These are phyloP conservation scores for Alternaria sp. DNA, from an alignment of 2,329 filamentous ascomycete species.

Conservation along the genomic window DNA sequence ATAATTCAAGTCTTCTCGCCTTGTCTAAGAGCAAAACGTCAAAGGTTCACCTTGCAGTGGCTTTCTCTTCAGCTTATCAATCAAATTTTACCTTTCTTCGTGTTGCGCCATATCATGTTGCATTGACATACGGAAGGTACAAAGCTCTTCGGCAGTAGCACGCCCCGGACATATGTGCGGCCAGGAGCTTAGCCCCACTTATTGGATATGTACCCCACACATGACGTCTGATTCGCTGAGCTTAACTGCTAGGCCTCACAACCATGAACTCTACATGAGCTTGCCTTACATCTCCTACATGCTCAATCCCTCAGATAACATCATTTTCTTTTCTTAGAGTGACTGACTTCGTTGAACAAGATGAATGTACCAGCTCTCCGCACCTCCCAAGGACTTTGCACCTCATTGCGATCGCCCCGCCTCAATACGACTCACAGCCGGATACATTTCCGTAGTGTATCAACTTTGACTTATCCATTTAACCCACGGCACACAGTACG, in stretches of 20 bases:
- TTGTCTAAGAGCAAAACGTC: not conserved
- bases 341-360: too few relatives aligned
- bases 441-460: constrained; percentile 4
- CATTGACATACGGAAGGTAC: too few relatives aligned
- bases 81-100: not conserved
- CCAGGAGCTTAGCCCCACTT: constrained; percentile 8
- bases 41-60: not conserved
- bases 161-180: constrained; percentile 7
- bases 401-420: not conserved
- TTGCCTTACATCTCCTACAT: not conserved
- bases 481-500: not conserved
- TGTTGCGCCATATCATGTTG: not conserved
- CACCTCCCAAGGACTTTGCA: not conserved
- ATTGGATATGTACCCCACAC: not conserved
- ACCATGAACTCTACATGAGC: not conserved
- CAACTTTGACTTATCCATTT: not conserved
- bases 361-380: not conserved
- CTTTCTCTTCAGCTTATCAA: not conserved
- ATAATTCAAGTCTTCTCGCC: not conserved
- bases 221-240: not conserved
- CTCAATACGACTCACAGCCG: not conserved
- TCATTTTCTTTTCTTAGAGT: not conserved
- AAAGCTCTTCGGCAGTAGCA: not conserved
- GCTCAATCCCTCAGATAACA: not conserved
- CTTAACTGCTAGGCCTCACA: not conserved